Conservation (phyloP, 768 basidiomycete species). For the button mushroom (Agaricus bisporus) region DNA sequence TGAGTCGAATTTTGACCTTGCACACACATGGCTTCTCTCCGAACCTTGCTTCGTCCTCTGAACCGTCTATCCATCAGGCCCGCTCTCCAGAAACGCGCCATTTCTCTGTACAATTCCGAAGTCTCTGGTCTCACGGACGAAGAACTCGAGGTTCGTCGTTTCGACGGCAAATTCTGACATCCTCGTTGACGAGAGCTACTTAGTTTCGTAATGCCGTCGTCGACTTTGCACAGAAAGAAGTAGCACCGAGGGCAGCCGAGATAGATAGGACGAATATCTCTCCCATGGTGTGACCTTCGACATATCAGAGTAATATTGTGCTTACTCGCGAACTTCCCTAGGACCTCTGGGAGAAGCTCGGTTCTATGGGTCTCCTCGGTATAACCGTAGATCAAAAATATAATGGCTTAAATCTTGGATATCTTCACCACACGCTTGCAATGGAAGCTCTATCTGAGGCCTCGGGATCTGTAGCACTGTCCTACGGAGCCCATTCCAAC, state of each 20-base stretch:
- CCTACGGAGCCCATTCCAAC: conserved; percentile 90
- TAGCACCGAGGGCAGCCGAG: conserved; percentile 81
- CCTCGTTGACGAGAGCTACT: neutral
- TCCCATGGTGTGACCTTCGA: conserved; percentile 47
- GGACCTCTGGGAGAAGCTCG: conserved; percentile 87
- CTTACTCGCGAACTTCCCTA: conserved; percentile 22
- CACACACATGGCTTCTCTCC: conserved; percentile 7
- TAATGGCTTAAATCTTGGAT: conserved; percentile 79
- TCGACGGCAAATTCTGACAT: neutral
- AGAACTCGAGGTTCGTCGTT: conserved; percentile 60
- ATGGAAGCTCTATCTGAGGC: conserved; percentile 93
- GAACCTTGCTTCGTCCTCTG: conserved; percentile 1
- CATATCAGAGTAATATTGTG: conserved; percentile 5
- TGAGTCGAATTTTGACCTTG: neutral
- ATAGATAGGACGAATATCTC: conserved; percentile 84
- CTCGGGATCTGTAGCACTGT: conserved; percentile 88
- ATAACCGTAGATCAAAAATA: conserved; percentile 77
- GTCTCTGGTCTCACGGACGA: conserved; percentile 76
- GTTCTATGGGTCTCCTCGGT: conserved; percentile 89
- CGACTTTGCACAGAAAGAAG: conserved; percentile 77
- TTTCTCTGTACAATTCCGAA: conserved; percentile 65
- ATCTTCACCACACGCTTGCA: conserved; percentile 82
- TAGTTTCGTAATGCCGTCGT: conserved; percentile 79
- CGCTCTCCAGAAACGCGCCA: conserved; percentile 22
- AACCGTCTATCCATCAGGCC: neutral